Evolutionary conservation across 805 yeast genomes (phyloP), one percentile per base, ranked within the genome.

Genomic region (Jamesozyma hellenica): DNA sequence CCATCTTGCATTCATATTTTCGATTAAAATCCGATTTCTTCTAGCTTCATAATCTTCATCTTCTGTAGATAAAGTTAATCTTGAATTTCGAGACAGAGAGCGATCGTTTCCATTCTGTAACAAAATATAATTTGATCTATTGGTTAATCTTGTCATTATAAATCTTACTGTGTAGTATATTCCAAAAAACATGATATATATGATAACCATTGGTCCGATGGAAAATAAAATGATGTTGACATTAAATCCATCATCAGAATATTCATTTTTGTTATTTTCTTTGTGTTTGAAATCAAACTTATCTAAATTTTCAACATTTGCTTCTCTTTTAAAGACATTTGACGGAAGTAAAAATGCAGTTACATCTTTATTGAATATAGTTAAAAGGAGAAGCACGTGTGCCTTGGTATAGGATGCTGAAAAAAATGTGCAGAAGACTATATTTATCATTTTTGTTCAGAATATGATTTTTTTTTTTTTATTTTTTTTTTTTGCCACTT

Each of bases 191-290:
- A 49, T 18, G 13, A 47, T 16, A 28, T 51, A 51, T 37, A 50
- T 41, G 17, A 51, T 16, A 15, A 52, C 32, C 46, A 56, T 46
- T 12, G 56, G 48, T 6, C 45, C 41, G 12, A 50, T 28, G 2
- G 56, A 42, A 36, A 50, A 52, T 15, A 54, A 16, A 47, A 56
- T 47, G 9, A 54, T 35, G 39, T 46, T 51, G 31, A 54, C 38
- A 39, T 53, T 56, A 33, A 49, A 40, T 26, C 49, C 56, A 14
- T 51, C 53, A 28, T 46, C 50, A 14, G 35, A 33, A 29, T 42
- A 35, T 10, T 42, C 50, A 12, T 38, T 40, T 7, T 30, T 25
- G 11, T 26, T 19, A 25, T 21, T 13, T 10, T 16, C 39, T 4
- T 15, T 27, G 3, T 12, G 3, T 14, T 21, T 4, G 17, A 16